Base-by-base conservation (phyloP, 1,284 basidiomycete species). In the Volvariella volvacea region DNA sequence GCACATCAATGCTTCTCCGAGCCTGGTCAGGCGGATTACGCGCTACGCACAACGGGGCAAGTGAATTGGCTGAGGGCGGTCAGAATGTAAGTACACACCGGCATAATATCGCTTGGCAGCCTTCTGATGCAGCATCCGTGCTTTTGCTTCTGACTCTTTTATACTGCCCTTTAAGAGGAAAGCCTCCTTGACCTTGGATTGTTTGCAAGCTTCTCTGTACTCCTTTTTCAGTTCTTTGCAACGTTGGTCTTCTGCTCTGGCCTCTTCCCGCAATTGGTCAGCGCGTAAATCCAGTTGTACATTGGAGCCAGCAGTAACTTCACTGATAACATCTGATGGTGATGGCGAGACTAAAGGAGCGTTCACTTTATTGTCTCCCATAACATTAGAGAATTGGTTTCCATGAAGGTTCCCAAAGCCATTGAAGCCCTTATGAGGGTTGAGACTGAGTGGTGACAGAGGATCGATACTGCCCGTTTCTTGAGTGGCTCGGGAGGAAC, bases 1-100 rank as follows among this genome's bases (percentile, higher is more conserved):
- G 83, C 1, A 94, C 77, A 56, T 94, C 88, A 47, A 92, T 78
- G 17, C 74, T 78, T 37, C 59, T 40, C 25, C 12, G 6, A 56
- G 48, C 41, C 49, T 60, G 48, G 48, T 53, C 44, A n/a, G 61
- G 55, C 20, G 66, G 50, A 54, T 79, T 80, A 43, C 71, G 68
- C 20, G 76, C 76, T 79, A 50, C n/a, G 44, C 12, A 28, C 12
- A 12, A 12, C 25, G 12, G 25, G 25, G 6, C 6, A 28, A 28
- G 25, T 6, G 25, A 28, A 28, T 28, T 6, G 25, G 6, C 6
- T 12, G 25, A 28, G 6, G 6, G 25, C 25, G 25, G 12, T 12
- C n/a, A n/a, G n/a, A n/a, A 44, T 37, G 31, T 20, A 22, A 41
- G 3, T 30, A 58, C 66, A 51, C 44, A 71, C 71, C 65, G 39